phyloP scores from a whole-genome alignment of 176 grass and related monocot species.

The Dendrocalamus sinicus region DNA sequence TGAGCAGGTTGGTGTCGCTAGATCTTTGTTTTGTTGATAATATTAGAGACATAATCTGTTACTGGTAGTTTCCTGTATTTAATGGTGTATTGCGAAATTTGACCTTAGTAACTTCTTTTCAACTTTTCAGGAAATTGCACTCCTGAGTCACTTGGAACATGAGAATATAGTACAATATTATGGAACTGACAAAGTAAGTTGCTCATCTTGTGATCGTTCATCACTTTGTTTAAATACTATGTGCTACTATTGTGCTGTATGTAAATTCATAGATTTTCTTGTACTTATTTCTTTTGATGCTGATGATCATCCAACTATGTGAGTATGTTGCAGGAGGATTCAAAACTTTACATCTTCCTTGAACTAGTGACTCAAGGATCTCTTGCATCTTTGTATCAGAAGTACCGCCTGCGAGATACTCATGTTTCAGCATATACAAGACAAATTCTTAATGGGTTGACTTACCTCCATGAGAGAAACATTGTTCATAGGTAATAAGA shows the following conservation, averaged over 20 bases:
- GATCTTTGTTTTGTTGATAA: conserved; percentile 16
- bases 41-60: conserved; percentile 5
- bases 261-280: conserved; percentile 19
- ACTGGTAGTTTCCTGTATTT: conserved; percentile 20
- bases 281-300: not conserved
- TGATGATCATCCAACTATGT: conserved; percentile 30
- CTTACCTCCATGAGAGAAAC: conserved; percentile 84
- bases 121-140: conserved; percentile 83
- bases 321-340: conserved; percentile 71
- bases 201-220: conserved; percentile 4
- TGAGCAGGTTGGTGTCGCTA: conserved; percentile 67
- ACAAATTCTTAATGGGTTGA: conserved; percentile 87
- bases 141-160: conserved; percentile 97
- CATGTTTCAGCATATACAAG: conserved; percentile 94
- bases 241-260: not conserved
- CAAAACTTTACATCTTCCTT: conserved; percentile 91
- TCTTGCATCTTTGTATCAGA: conserved; percentile 84
- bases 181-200: conserved; percentile 96
- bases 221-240: conserved; percentile 18
- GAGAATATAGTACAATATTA: conserved; percentile 99
- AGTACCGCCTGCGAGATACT: conserved; percentile 71
- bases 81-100: conserved; percentile 25
- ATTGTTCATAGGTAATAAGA: conserved; percentile 88
- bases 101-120: conserved; percentile 32
- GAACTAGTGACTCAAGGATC: conserved; percentile 98